Percentiles rank a stretch among this genome's conserved stretches.
Conservation (phyloP, 2,329 filamentous ascomycete species). For the Chaetomiaceae sp. region DNA sequence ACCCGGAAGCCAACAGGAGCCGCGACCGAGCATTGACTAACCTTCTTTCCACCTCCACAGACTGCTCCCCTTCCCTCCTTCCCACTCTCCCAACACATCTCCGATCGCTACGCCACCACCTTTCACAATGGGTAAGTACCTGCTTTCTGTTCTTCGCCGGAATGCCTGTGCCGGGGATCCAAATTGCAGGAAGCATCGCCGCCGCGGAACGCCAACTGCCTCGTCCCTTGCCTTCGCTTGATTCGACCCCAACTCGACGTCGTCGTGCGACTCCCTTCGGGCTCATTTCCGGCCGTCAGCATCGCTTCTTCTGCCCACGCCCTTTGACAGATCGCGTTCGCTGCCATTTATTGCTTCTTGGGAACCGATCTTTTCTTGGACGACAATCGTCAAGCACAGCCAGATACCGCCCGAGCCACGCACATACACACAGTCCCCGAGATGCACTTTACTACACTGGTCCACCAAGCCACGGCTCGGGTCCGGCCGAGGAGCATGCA, state of each 20-base stretch:
- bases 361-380: slow-evolving; percentile 33
- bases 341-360: slow-evolving; percentile 45
- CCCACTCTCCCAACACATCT: slow-evolving; percentile 2
- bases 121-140: slow-evolving; percentile 45
- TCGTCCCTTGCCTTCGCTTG: slow-evolving; percentile 15
- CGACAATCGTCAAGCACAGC: slow-evolving; percentile 28
- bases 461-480: slow-evolving; percentile 37
- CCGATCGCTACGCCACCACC: slow-evolving; percentile 21
- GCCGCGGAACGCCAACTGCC: slow-evolving; percentile 11
- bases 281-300: slow-evolving; percentile 24
- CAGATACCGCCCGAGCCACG: slow-evolving; percentile 17
- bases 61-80: slow-evolving; percentile 20
- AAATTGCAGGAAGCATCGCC: slow-evolving; percentile 21
- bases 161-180: slow-evolving; percentile 16
- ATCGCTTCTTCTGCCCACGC: slow-evolving; percentile 29
- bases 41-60: slow-evolving; percentile 17
- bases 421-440: slow-evolving; percentile 15
- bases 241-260: slow-evolving; percentile 4
- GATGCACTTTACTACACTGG: slow-evolving; percentile 40
- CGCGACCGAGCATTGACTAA: slow-evolving; percentile 18
- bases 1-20: background rate
- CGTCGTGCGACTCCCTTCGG: background rate
- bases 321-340: slow-evolving; percentile 33
- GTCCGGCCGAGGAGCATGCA: slow-evolving; percentile 46
- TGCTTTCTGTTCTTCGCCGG: slow-evolving; percentile 26